phyloP scores from a whole-genome alignment of 139 green algal genomes.

The Coelastrella sp. region DNA sequence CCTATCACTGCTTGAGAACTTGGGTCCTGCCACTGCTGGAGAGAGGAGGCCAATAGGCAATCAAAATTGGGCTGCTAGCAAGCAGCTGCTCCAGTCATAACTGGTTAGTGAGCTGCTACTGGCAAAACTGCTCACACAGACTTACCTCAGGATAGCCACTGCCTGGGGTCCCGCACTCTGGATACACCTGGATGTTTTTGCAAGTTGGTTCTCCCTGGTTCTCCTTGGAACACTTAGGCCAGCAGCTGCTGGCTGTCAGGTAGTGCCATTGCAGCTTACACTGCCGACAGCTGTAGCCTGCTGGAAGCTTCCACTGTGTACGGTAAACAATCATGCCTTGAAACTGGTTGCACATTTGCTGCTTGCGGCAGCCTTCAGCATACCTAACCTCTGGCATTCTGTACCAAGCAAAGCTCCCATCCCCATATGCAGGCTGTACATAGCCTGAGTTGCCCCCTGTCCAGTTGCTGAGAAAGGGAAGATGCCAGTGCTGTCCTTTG shows the following conservation, averaged over 20 bases:
- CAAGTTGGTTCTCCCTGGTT: constrained; percentile 34
- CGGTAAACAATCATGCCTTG: constrained; percentile 29
- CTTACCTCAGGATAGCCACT: constrained; percentile 19
- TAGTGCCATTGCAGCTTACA: constrained; percentile 45
- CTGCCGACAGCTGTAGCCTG: constrained; percentile 13
- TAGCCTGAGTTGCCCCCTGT: constrained; percentile 35
- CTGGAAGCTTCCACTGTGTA: constrained; percentile 20
- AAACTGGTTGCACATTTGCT: constrained; percentile 26
- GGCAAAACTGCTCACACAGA: too few relatives aligned
- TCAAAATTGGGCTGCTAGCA: too few relatives aligned
- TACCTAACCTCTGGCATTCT: not conserved
- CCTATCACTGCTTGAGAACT: too few relatives aligned
- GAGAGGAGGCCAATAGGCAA: too few relatives aligned
- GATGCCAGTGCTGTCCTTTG: constrained; percentile 29
- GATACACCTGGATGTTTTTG: constrained; percentile 26
- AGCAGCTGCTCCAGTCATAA: too few relatives aligned
- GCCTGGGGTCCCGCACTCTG: constrained; percentile 8
- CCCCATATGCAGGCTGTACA: constrained; percentile 26
- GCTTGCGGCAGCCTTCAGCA: constrained; percentile 9
- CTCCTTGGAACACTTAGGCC: constrained; percentile 24
- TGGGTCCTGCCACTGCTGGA: too few relatives aligned
- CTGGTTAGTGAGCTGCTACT: too few relatives aligned
- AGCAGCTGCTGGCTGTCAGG: constrained; percentile 41
- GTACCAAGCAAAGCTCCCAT: constrained; percentile 34
- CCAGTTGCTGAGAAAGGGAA: constrained; percentile 38